Evolutionary conservation across 352 stramenopile species (phyloP).

Genomic region (Phytophthora crassamura): DNA sequence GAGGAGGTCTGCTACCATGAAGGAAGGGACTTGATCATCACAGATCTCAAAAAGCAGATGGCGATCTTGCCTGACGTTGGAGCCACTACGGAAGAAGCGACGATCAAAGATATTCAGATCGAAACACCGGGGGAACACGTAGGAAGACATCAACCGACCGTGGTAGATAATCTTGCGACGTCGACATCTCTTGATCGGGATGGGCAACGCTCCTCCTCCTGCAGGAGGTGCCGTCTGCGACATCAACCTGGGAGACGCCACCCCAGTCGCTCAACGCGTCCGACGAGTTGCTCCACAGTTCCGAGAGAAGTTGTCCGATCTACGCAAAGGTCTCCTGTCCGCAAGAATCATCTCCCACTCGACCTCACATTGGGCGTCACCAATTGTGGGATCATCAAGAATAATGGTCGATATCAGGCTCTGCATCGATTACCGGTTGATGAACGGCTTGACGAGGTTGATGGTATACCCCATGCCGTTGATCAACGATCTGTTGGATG

Average conservation of each 20-base stretch:
- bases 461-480: conserved; percentile 38
- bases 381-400: conserved; percentile 54
- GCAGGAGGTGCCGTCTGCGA: conserved; percentile 37
- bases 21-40: conserved; percentile 1
- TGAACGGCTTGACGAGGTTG: conserved; percentile 12
- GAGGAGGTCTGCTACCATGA: conserved; percentile 24
- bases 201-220: conserved; percentile 26
- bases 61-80: too few species aligned
- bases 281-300: conserved; percentile 25
- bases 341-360: too few species aligned
- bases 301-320: conserved; percentile 28
- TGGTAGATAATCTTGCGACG: conserved; percentile 25
- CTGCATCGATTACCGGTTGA: conserved; percentile 28
- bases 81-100: conserved; percentile 12
- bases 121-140: too few species aligned
- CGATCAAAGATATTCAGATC: too few species aligned
- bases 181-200: conserved; percentile 19
- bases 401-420: conserved; percentile 46
- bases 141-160: conserved; percentile 23
- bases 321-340: conserved; percentile 33
- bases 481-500: conserved; percentile 23
- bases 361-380: too few species aligned
- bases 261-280: conserved; percentile 22
- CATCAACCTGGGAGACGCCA: conserved; percentile 35
- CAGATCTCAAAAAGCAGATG: conserved; percentile 22